Conservation (phyloP, 495 filamentous ascomycete species). For the Clohesyomyces aquaticus region DNA sequence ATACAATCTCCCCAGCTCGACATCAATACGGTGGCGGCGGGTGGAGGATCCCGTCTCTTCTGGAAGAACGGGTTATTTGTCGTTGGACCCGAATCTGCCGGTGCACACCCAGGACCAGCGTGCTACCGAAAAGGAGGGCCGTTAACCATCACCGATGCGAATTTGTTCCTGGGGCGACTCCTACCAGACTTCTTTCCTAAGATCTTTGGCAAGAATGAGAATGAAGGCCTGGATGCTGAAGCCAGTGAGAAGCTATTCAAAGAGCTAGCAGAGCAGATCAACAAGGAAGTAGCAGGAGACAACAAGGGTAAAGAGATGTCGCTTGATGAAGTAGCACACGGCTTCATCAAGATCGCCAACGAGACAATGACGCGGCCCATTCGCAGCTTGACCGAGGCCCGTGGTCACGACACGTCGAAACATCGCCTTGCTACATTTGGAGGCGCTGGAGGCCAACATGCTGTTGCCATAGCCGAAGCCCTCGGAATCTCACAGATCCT, state of each 20-base stretch:
- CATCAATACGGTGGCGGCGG: slow-evolving; percentile 96
- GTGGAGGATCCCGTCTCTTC: slow-evolving; percentile 86
- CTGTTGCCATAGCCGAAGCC: slow-evolving; percentile 89
- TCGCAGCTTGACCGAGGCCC: slow-evolving; percentile 87
- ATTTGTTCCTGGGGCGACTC: slow-evolving; percentile 83
- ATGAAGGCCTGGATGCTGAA: slow-evolving; percentile 80
- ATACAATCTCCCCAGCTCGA: slow-evolving; percentile 95
- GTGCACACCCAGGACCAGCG: slow-evolving; percentile 89
- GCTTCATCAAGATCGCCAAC: slow-evolving; percentile 91
- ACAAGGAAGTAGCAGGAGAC: slow-evolving; percentile 57
- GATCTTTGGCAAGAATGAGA: slow-evolving; percentile 91
- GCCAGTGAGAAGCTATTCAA: slow-evolving; percentile 77
- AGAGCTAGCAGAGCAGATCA: slow-evolving; percentile 77
- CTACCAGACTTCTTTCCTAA: slow-evolving; percentile 95
- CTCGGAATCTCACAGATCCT: slow-evolving; percentile 86
- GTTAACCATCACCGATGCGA: slow-evolving; percentile 91
- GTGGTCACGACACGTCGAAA: slow-evolving; percentile 87
- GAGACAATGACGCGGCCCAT: slow-evolving; percentile 96
- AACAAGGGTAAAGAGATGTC: slow-evolving; percentile 71
- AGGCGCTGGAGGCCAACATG: slow-evolving; percentile 94
- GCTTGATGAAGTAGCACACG: slow-evolving; percentile 85
- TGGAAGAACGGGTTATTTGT: slow-evolving; percentile 93
- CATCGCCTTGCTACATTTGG: slow-evolving; percentile 92
- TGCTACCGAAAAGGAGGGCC: slow-evolving; percentile 96
- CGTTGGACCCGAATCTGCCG: slow-evolving; percentile 92